phyloP scores from a whole-genome alignment of 306 rosid genomes.

The Echinosophora koreensis region DNA sequence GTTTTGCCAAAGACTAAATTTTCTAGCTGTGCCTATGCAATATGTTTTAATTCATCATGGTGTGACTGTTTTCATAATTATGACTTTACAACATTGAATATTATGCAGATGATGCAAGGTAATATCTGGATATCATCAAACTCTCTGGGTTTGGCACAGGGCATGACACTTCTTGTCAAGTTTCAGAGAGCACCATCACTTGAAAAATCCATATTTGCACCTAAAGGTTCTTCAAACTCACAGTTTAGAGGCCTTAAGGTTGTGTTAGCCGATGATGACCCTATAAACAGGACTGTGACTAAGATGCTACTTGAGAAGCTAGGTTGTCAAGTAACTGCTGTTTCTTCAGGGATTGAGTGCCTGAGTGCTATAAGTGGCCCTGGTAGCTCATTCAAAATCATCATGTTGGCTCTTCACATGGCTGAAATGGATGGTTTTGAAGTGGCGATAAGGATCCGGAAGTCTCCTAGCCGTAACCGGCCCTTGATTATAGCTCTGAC shows the following conservation, averaged over 20 bases:
- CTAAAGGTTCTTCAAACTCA: slow-evolving; percentile 52
- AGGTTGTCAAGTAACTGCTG: slow-evolving; percentile 74
- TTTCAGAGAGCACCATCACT: slow-evolving; percentile 60
- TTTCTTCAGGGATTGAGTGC: slow-evolving; percentile 81
- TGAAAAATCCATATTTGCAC: slow-evolving; percentile 50
- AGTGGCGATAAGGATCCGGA: slow-evolving; percentile 70
- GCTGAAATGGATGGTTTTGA: slow-evolving; percentile 90
- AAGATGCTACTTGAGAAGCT: slow-evolving; percentile 86
- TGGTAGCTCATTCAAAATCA: slow-evolving; percentile 53
- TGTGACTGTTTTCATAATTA: slow-evolving; percentile 21
- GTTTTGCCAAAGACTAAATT: neutral
- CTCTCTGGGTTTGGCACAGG: slow-evolving; percentile 62
- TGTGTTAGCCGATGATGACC: slow-evolving; percentile 73
- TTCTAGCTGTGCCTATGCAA: neutral
- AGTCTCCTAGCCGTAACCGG: slow-evolving; percentile 62
- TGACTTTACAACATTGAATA: slow-evolving; percentile 39
- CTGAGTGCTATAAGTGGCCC: slow-evolving; percentile 56
- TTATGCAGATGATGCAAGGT: slow-evolving; percentile 89
- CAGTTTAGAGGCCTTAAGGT: slow-evolving; percentile 69
- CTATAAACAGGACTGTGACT: slow-evolving; percentile 75
- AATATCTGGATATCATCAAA: slow-evolving; percentile 68
- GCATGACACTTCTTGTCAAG: slow-evolving; percentile 77
- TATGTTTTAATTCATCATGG: slow-evolving; percentile 29
- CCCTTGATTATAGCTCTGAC: slow-evolving; percentile 78
- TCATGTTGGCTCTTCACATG: slow-evolving; percentile 83